These are phyloP conservation scores for Pseudogymnoascus sp. DNA, from an alignment of 2,329 filamentous ascomycete species.

Conservation along the genomic window DNA sequence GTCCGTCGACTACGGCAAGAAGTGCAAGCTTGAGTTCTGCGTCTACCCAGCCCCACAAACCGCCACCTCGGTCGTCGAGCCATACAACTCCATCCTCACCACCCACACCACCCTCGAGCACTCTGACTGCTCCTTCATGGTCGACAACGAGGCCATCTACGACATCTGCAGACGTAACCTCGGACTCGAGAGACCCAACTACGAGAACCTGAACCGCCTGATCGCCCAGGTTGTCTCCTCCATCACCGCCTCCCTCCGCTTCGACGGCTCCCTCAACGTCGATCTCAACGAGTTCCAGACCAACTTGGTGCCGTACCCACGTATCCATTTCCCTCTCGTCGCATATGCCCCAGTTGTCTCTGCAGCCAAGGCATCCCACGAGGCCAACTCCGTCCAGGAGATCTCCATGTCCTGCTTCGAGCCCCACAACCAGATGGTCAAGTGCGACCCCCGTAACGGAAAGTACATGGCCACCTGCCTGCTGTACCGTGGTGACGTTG, in stretches of 20 bases:
- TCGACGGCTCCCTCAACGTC: conserved; percentile 97
- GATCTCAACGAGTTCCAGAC: conserved; percentile 99
- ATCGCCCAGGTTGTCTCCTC: conserved; percentile 98
- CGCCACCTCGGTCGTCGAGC: conserved; percentile 95
- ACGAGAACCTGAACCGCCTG: conserved; percentile 97
- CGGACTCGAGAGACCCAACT: conserved; percentile 93
- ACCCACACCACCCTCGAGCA: conserved; percentile 99
- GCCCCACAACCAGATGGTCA: conserved; percentile 99
- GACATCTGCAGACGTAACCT: conserved; percentile 98
- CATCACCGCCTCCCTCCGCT: conserved; percentile 95
- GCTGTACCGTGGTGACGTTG: conserved; percentile 96
- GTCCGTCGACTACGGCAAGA: conserved; percentile 99
- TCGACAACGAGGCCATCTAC: conserved; percentile 99
- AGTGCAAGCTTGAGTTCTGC: conserved; percentile 99
- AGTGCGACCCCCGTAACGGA: conserved; percentile 95
- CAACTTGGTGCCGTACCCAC: conserved; percentile 96
- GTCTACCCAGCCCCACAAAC: conserved; percentile 98
- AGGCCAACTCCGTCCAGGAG: conserved; percentile 96
- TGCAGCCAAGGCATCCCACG: conserved; percentile 89
- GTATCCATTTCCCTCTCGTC: conserved; percentile 98
- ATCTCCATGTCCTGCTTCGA: conserved; percentile 99
- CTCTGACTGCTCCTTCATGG: conserved; percentile 99
- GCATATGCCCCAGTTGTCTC: conserved; percentile 93
- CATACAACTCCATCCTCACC: conserved; percentile 98
- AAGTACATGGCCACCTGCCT: conserved; percentile 99